These are phyloP conservation scores for Pseudocercospora fuligena DNA, from an alignment of 2,329 filamentous ascomycete genomes.

Conservation along the genomic window DNA sequence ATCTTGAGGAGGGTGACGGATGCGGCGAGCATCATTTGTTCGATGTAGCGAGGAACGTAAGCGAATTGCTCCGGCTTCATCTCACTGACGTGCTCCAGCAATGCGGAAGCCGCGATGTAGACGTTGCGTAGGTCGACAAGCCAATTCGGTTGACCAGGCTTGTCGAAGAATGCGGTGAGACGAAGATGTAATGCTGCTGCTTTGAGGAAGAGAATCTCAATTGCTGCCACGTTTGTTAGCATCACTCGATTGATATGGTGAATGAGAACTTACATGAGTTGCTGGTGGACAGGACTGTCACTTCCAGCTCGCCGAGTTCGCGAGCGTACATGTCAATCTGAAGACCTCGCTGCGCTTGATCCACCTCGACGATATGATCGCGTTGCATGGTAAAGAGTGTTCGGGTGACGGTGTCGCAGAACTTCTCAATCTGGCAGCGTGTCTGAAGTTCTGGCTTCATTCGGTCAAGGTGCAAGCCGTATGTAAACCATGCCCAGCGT, in stretches of 20 bases:
- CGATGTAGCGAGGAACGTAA: conserved; percentile 73
- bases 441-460: conserved; percentile 66
- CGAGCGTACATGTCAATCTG: conserved; percentile 45
- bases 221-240: conserved; percentile 39
- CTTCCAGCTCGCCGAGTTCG: conserved; percentile 44
- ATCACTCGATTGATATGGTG: neutral
- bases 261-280: conserved; percentile 34
- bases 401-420: conserved; percentile 77
- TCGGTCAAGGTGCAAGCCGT: conserved; percentile 75
- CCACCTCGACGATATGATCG: conserved; percentile 64
- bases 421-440: conserved; percentile 72
- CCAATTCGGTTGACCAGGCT: conserved; percentile 71
- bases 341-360: conserved; percentile 42
- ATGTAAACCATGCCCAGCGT: conserved; percentile 62
- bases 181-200: conserved; percentile 77
- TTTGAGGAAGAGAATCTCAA: conserved; percentile 67
- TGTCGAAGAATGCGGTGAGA: conserved; percentile 80
- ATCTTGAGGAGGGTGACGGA: conserved; percentile 77
- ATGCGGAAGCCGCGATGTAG: conserved; percentile 72
- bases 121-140: conserved; percentile 75
- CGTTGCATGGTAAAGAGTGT: conserved; percentile 79
- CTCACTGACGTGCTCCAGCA: conserved; percentile 74
- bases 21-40: conserved; percentile 84
- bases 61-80: conserved; percentile 60
- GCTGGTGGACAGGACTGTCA: conserved; percentile 41